A percentile compares a stretch with the other conserved stretches of the same genome.
Conservation (phyloP, 2,329 filamentous ascomycete genomes). For the Botrytis cinerea region DNA sequence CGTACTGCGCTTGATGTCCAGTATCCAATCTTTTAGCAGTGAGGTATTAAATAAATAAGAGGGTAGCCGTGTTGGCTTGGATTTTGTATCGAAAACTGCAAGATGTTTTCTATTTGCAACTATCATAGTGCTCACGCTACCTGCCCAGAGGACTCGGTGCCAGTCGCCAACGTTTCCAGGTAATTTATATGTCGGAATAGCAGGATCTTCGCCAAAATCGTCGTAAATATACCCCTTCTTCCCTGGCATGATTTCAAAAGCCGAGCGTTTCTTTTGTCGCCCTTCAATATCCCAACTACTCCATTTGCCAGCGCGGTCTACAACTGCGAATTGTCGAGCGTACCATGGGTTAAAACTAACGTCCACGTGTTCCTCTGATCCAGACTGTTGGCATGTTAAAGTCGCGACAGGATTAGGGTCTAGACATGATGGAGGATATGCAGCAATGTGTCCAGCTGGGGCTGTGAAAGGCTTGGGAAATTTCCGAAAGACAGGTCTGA, state of each 20-base stretch:
- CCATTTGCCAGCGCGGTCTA: slow-evolving; percentile 68
- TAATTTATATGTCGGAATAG: slow-evolving; percentile 10
- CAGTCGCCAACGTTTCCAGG: slow-evolving; percentile 45
- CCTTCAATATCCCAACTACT: slow-evolving; percentile 59
- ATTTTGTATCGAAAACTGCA: slow-evolving; percentile 38
- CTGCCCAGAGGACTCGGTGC: slow-evolving; percentile 52
- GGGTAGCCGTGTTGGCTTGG: slow-evolving; percentile 29
- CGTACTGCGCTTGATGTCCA: slow-evolving; percentile 57
- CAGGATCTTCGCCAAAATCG: slow-evolving; percentile 24
- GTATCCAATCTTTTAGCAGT: slow-evolving; percentile 49
- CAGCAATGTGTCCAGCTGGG: slow-evolving; percentile 20
- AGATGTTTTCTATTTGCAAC: slow-evolving; percentile 47
- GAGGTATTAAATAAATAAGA: slow-evolving; percentile 30
- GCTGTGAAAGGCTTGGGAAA: slow-evolving; percentile 21
- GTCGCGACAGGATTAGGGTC: slow-evolving; percentile 56
- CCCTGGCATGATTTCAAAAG: slow-evolving; percentile 28
- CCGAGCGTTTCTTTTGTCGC: slow-evolving; percentile 24
- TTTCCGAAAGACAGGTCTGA: slow-evolving; percentile 42
- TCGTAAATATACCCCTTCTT: slow-evolving; percentile 37
- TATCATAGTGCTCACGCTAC: slow-evolving; percentile 48
- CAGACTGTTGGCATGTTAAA: slow-evolving; percentile 55
- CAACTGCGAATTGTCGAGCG: slow-evolving; percentile 61
- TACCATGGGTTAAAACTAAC: slow-evolving; percentile 65
- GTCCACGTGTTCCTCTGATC: slow-evolving; percentile 59
- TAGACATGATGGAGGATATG: slow-evolving; percentile 51